These are phyloP conservation scores for Tolypocladium tundrense DNA, from an alignment of 2,329 filamentous ascomycete species.

Conservation along the genomic window DNA sequence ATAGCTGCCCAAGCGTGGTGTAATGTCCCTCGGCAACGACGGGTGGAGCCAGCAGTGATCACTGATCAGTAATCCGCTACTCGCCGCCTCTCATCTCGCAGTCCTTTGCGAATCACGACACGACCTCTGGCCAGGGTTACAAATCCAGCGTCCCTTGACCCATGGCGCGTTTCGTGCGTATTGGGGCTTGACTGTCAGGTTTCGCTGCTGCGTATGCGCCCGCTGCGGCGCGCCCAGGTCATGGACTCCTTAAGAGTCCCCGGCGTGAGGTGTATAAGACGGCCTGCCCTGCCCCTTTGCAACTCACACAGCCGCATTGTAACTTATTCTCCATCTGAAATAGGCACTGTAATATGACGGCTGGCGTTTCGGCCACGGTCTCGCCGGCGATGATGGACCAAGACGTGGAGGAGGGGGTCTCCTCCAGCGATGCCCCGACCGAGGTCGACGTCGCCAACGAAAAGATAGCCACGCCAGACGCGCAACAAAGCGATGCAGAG, in stretches of 20 bases:
- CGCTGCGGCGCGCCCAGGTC: too few relatives aligned
- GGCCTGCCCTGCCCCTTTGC: background rate
- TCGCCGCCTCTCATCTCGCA: background rate
- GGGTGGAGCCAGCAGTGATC: background rate
- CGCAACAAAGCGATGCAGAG: background rate
- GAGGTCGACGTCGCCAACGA: background rate
- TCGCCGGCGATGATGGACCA: background rate
- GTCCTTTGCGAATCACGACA: background rate
- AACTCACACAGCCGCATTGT: background rate
- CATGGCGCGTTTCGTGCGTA: background rate
- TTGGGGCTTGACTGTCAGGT: background rate
- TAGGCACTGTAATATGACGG: background rate
- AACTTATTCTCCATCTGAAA: background rate
- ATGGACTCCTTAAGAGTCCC: background rate
- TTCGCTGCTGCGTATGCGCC: background rate
- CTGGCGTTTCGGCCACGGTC: background rate
- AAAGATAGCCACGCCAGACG: background rate
- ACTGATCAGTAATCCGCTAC: background rate
- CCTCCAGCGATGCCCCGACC: background rate
- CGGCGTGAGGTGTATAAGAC: background rate
- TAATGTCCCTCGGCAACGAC: background rate
- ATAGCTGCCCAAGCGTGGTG: too few relatives aligned
- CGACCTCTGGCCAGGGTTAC: background rate
- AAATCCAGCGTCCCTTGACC: background rate
- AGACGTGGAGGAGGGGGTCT: background rate